Percentiles rank a stretch among this genome's conserved stretches.
phyloP scores from a whole-genome alignment of 257 asterid genomes.

The Anisodus acutangulus region DNA sequence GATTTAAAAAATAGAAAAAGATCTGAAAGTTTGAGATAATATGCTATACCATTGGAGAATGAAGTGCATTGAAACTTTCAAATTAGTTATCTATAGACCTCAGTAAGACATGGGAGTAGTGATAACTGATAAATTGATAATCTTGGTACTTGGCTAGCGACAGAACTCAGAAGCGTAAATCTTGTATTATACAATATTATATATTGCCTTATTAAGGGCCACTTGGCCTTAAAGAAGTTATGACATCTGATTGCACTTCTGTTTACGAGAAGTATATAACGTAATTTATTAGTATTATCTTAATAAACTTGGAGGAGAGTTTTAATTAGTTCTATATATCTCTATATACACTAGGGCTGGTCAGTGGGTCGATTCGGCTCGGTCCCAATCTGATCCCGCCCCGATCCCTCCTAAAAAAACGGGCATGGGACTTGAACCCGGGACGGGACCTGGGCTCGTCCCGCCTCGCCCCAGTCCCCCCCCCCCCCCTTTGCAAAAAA shows the following conservation, averaged over 20 bases:
- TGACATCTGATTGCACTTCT: background rate
- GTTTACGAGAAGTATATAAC: background rate
- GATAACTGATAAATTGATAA: background rate
- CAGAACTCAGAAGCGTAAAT: background rate
- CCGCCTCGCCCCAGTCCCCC: too few species aligned
- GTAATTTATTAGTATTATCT: background rate
- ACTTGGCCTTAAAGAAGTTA: background rate
- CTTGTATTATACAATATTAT: background rate
- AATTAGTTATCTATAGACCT: background rate
- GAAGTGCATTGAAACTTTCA: background rate
- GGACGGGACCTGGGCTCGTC: too few species aligned
- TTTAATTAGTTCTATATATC: slow-evolving; percentile 5
- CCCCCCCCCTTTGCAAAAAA: too few species aligned
- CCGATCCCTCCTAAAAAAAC: too few species aligned
- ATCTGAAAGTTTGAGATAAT: background rate
- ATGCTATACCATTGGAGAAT: background rate
- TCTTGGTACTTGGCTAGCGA: background rate
- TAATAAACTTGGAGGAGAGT: background rate
- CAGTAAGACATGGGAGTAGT: background rate
- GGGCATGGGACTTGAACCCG: too few species aligned
- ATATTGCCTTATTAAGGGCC: background rate
- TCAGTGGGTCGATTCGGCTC: too few species aligned
- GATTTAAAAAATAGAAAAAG: background rate
- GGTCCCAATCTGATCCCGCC: too few species aligned
- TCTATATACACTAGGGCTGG: background rate